Evolutionary conservation across 331 rosid species (phyloP), one percentile per base, ranked within the genome.

Genomic region (Quercus lobata): DNA sequence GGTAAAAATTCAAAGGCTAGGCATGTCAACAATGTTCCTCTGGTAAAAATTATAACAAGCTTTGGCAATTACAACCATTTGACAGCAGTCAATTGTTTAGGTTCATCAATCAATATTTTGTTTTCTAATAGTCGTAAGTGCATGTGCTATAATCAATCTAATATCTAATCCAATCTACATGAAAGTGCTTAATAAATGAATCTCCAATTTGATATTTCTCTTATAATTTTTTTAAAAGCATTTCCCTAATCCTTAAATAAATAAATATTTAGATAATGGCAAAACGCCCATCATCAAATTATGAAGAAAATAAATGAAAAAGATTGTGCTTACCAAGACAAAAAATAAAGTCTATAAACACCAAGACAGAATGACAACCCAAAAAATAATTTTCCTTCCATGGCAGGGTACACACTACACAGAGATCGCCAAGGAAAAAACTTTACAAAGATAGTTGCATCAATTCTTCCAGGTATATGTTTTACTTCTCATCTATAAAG

Each of bases 291-390:
- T 24, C 21, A 81, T 24, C 10, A 19, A 56, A 19, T 22, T 21
- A 22, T 4, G 21, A 44, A 30, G 56, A 32, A 41, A 52, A 79
- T 11, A 55, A 4, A 29, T 16, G 8, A 30, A 52, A 18, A 22
- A 35, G 30, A 52, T 9, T 57, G 62, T 29, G 57, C 89, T 85
- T 85, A 92, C 97, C 89, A 90, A 78, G 57, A 81, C 63, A 75
- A 93, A 92, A 81, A 29, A 29, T 30, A 30, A 30, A 30, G 32
- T 30, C 32, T 30, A 30, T 92, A 92, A 79, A 92, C 86, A 53
- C 88, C 91, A 77, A 86, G 46, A 37, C 32, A 30, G 32, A 30
- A 30, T 30, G 32, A 30, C 32, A 30, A 30, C 32, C 32, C 32
- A 30, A 30, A 30, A 30, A 30, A 30, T 30, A 30, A 30, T 30